Base-by-base conservation (phyloP, 2,329 filamentous ascomycete genomes). In the Metarhizium album region DNA sequence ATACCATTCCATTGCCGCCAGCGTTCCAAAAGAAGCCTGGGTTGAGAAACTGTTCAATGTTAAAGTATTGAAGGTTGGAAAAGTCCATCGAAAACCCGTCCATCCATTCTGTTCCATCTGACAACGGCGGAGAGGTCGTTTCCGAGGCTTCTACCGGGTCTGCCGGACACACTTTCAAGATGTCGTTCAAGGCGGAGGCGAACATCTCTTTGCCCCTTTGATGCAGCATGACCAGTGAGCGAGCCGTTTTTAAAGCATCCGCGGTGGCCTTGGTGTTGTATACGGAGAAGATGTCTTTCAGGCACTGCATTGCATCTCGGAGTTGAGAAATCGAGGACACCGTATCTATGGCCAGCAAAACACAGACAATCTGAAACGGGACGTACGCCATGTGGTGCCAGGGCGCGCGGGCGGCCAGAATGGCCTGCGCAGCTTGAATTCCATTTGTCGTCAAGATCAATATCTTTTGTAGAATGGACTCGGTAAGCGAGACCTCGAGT, bases 331-430 rank as follows among this genome's bases (percentile, higher is more conserved):
- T 63, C 0, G 74, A 74, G 1, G 74, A 66, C 0, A 68, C 67
- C 0, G 68, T 78, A 47, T 82, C 78, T 46, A 81, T 76, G 0
- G 74, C 75, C 2, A 82, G 64, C 4, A 80, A 62, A 0, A 77
- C 68, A 52, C 78, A 80, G 29, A 81, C 69, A 0, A 78, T 71
- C 49, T 81, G 78, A 53, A 82, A 82, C 0, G 78, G 78, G 0
- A 81, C 74, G 46, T 82, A 80, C 27, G 75, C 76, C 45, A 78
- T 71, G 52, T 82, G 78, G 56, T 81, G 79, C 78, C 78, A 82
- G 0, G 78, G 77, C 2, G 67, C 66, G 13, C 67, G 65, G 9
- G 63, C 61, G 2, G 68, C 64, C 0, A 75, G 64, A 58, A 80
- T 72, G 5, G 60, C 61, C 5, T 70, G 67, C 0, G 77, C 74